Base-by-base conservation (phyloP, 768 basidiomycete species). In the Tubosaeta brunneosetosa region DNA sequence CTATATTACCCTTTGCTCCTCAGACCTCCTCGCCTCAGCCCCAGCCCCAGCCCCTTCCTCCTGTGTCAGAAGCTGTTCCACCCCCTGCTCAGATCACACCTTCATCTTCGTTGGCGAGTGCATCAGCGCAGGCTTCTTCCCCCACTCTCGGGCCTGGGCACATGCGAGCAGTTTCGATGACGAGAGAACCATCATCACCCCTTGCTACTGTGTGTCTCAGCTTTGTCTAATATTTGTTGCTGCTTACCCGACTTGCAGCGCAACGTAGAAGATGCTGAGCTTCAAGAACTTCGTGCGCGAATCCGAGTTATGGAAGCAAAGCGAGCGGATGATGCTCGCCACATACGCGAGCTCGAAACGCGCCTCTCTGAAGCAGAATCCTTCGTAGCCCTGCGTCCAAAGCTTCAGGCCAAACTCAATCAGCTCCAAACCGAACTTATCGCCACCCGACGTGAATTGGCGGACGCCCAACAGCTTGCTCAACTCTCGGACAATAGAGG, bases 331-430 rank as follows among this genome's bases (percentile, higher is more conserved):
- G 94, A 97, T 63, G 77, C 88, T 1, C 85, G 90, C 16, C 84
- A 84, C 56, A 75, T 97, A 32, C 85, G 88, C 45, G 86, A 88
- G 62, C 82, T 97, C 12, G 93, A 98, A 65, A 77, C 81, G 2
- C 83, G 88, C n/a, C 82, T 91, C 7, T 76, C 79, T 6, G 94
- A 97, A 56, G 89, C 88, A 0, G 90, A 92, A 64, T 78, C 85
- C 13, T 91, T 94, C 59, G 83, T 89, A 27, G 77, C 88, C 6
- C 77, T 92, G 14, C 79, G 87, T n/a, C 91, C 92, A 0, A 97
- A 95, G 69, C 79, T 95, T 31, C 90, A 93, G 70, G 88, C 88
- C 33, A 95, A 94, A 66, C 80, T 95, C 44, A 85, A 80, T 37
- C 78, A 83, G 26, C 80, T 89, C 36, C 88, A 93, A 65, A 83